Base-by-base conservation (phyloP, 371 early-diverging fungal species). In the Blakeslea trispora region DNA sequence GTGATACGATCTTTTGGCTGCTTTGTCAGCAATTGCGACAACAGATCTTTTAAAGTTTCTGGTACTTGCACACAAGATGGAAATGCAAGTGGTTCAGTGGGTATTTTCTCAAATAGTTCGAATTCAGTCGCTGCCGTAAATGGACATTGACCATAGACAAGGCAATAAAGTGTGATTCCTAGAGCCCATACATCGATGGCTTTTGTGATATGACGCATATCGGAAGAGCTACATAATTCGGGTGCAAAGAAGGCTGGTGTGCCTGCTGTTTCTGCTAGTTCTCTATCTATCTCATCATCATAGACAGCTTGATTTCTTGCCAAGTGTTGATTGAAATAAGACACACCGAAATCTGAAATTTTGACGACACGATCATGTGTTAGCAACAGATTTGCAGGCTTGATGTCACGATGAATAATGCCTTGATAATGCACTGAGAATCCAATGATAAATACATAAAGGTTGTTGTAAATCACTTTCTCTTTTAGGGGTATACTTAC, bases 131-230 rank as follows among this genome's bases (percentile, higher is more conserved):
- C 87, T 7, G 95, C 99, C 23, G 88, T 87, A 75, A 99, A 99
- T 4, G 99, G 99, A 40, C 96, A 92, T 28, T 81, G 77, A 4
- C 99, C 99, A 75, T 86, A 96, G 13, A 96, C 79, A 37, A 99
- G 76, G 57, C 98, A 98, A 72, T 94, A 99, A 7, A 99, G 81
- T 1, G 98, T 96, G 18, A 99, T 97, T 0, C 99, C 99, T 50
- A 97, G 74, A n/a, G 98, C 97, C 99, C 99, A 99, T 5, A 98
- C 84, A 70, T 99, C 99, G 48, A 98, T 94, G 2, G 90, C 89
- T 32, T 87, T 87, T 21, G 92, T 90, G 11, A 90, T 88, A 9
- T 75, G 82, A 31, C 73, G 71, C 7, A 48, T 47, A 17, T 60
- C 59, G 23, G 50, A 14, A 72, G 89, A 77, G 57, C 86, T 88